Evolutionary conservation across 495 filamentous ascomycete species (phyloP).

Genomic region (Daldinia concentrica): DNA sequence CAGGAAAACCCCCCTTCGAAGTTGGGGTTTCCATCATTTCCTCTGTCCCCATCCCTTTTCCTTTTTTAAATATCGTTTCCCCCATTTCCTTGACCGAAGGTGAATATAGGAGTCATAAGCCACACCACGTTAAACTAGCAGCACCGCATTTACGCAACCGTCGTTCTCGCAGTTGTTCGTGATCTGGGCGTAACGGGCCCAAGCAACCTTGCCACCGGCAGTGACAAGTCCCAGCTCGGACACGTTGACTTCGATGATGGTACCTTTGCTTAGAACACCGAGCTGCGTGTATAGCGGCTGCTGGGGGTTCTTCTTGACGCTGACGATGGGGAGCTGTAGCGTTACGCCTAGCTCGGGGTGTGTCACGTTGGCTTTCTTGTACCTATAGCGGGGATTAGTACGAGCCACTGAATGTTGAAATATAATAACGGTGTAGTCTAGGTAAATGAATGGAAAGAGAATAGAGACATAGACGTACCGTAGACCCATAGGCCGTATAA

Average conservation of each 20-base stretch:
- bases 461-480: constrained; percentile 19
- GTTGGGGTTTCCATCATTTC: background rate
- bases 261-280: constrained; percentile 93
- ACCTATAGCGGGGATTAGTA: constrained; percentile 81
- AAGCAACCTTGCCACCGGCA: constrained; percentile 92
- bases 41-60: background rate
- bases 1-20: background rate
- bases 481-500: constrained; percentile 58
- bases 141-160: constrained; percentile 56
- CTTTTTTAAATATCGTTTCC: background rate
- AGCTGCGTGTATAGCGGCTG: constrained; percentile 94
- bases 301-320: constrained; percentile 98
- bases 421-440: background rate
- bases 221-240: constrained; percentile 93
- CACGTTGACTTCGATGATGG: constrained; percentile 95
- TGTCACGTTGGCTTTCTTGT: constrained; percentile 95
- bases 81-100: background rate
- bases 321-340: constrained; percentile 90
- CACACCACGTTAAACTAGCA: constrained; percentile 48
- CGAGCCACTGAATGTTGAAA: background rate
- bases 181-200: constrained; percentile 75
- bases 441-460: background rate
- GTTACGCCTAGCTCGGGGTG: constrained; percentile 87
- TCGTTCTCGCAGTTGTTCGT: constrained; percentile 76
- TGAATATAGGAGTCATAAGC: background rate